Conservation (phyloP, 2,329 filamentous ascomycete genomes). For the Ophiobolus disseminans region DNA sequence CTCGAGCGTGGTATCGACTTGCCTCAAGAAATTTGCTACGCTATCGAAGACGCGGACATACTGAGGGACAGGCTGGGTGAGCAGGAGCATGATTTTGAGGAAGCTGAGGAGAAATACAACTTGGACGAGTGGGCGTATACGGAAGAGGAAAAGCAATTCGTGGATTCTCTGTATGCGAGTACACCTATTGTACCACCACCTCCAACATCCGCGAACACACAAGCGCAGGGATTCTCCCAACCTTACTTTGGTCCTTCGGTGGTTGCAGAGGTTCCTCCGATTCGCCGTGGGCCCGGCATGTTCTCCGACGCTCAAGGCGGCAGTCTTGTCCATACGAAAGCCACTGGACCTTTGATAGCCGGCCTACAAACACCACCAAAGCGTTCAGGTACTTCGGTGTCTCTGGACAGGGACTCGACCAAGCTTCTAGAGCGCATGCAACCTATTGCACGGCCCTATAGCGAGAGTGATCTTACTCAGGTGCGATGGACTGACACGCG, state of each 20-base stretch:
- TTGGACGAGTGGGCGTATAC: constrained; percentile 14
- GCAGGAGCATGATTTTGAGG: constrained; percentile 6
- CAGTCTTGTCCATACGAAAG: no score
- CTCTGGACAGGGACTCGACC: background rate
- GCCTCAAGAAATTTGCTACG: background rate
- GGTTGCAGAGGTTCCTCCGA: no score
- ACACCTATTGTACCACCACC: background rate
- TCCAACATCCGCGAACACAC: background rate
- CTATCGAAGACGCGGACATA: background rate
- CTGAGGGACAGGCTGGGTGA: constrained; percentile 7
- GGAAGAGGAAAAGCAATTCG: background rate
- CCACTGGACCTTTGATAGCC: no score
- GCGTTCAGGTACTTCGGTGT: background rate
- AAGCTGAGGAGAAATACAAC: constrained; percentile 12
- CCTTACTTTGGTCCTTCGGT: no score
- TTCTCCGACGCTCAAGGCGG: no score
- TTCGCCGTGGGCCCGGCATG: no score
- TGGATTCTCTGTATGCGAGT: background rate
- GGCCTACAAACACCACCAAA: no score
- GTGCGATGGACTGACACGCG: background rate
- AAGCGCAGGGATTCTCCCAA: no score
- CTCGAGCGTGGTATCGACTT: background rate
- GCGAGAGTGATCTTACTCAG: background rate
- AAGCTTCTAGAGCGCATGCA: background rate
- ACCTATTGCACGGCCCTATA: background rate